Base-by-base conservation (phyloP, 345 rosid species). In the Passiflora organensis region DNA sequence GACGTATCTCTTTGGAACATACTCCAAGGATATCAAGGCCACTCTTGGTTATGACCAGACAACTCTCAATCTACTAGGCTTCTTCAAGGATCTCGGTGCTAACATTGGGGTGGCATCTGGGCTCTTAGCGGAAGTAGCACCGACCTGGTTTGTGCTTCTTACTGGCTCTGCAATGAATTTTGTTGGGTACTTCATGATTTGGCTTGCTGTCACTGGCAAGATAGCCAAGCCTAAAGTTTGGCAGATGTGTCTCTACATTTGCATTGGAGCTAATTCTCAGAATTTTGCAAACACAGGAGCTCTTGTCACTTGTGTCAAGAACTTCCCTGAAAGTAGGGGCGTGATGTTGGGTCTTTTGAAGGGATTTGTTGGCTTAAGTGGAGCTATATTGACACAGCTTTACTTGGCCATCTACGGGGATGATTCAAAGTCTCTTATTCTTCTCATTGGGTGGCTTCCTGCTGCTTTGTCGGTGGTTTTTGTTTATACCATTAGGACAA, bases 201-300 rank as follows among this genome's bases (percentile, higher is more conserved):
- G 96, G 95, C 56, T 82, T 0, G 78, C 86, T 4, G 94, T 87
- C 11, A 81, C 91, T 1, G 79, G 78, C 0, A 75, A 51, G 58
- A 83, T 90, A 4, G 58, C 94, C 45, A 83, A 34, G 48, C 97
- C 96, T 5, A 59, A 52, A 46, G 80, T 90, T 32, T 87, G 94
- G 97, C 94, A 83, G 6, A 87, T 90, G 97, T 87, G 94, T 49
- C 36, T 76, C 18, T 90, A 83, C 66, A 85, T 87, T 37, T 87
- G 91, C 50, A 56, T 85, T 0, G 96, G 95, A 25, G 96, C 96
- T 1, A 90, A 90, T 55, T 87, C 96, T 0, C 95, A 86, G 51
- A 90, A 82, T 46, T 87, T 90, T 45, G 94, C 96, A 32, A 87
- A 83, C 36, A 87, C 96, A 24, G 97, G 96, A 34, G 86, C 94